Conservation (phyloP, 345 rosid species). For the Sisymbrium altissimum region DNA sequence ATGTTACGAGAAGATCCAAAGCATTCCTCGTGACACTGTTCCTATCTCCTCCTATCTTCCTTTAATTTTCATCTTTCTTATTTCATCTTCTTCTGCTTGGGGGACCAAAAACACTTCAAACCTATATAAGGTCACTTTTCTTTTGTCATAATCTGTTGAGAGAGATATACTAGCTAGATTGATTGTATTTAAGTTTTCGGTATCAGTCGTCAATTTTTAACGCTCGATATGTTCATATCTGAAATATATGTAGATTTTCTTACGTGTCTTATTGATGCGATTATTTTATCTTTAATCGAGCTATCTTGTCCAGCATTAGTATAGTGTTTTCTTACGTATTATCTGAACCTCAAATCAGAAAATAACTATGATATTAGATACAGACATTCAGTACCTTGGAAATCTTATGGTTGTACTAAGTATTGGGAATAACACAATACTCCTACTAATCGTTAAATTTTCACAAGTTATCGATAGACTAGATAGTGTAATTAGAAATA, state of each 20-base stretch:
- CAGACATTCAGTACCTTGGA: not conserved
- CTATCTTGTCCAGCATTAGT: not conserved
- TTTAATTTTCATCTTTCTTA: constrained; percentile 19
- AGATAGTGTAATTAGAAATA: too few relatives aligned
- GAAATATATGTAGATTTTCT: not conserved
- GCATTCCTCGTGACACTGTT: constrained; percentile 36
- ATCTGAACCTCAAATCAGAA: not conserved
- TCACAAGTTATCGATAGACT: too few relatives aligned
- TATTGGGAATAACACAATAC: not conserved
- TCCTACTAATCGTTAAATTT: too few relatives aligned
- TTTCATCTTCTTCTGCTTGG: constrained; percentile 30
- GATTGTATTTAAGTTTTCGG: constrained; percentile 25
- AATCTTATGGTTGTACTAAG: not conserved
- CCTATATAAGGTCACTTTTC: constrained; percentile 16
- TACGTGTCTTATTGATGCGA: not conserved
- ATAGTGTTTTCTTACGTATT: not conserved
- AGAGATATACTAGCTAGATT: constrained; percentile 25
- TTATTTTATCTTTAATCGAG: not conserved
- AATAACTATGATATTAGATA: not conserved
- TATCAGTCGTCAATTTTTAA: constrained; percentile 17
- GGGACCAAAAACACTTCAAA: constrained; percentile 35
- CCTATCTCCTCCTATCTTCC: constrained; percentile 23
- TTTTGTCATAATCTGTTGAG: constrained; percentile 16
- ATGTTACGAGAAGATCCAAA: constrained; percentile 35
- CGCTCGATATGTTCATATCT: constrained; percentile 10